phyloP scores from a whole-genome alignment of 164 flowering plant genomes.

The Berberis thunbergii region DNA sequence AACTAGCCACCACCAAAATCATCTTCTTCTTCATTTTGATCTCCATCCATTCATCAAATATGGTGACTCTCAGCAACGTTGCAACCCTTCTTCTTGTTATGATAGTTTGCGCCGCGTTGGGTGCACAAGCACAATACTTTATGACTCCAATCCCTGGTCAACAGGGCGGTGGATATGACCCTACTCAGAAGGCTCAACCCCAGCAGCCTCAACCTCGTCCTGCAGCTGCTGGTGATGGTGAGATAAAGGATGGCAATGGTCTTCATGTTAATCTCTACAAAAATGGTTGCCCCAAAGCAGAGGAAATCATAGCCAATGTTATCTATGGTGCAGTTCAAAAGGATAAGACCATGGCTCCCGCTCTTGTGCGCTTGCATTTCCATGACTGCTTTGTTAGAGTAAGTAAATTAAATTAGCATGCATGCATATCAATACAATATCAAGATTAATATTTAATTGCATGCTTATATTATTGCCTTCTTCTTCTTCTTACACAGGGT shows the following conservation, averaged over 20 bases:
- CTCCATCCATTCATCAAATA: too few relatives aligned
- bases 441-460: not conserved
- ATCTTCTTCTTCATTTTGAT: too few relatives aligned
- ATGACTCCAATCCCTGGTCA: too few relatives aligned
- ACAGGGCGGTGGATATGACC: too few relatives aligned
- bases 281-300: slow-evolving; percentile 17
- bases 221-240: not conserved
- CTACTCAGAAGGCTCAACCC: too few relatives aligned
- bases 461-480: not conserved
- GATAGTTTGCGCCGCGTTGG: too few relatives aligned
- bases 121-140: too few relatives aligned
- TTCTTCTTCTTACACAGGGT: slow-evolving; percentile 17
- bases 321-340: not conserved
- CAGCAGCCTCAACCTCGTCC: not conserved
- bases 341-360: slow-evolving; percentile 5
- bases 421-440: not conserved
- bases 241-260: too few relatives aligned
- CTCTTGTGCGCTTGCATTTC: slow-evolving; percentile 19
- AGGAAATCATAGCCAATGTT: slow-evolving; percentile 4
- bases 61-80: too few relatives aligned
- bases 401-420: not conserved
- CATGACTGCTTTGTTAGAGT: slow-evolving; percentile 30
- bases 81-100: too few relatives aligned
- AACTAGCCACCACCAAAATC: too few relatives aligned
- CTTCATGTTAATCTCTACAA: slow-evolving; percentile 13